These are phyloP conservation scores for Articulospora tetracladia DNA, from an alignment of 495 filamentous ascomycete genomes.

Conservation along the genomic window DNA sequence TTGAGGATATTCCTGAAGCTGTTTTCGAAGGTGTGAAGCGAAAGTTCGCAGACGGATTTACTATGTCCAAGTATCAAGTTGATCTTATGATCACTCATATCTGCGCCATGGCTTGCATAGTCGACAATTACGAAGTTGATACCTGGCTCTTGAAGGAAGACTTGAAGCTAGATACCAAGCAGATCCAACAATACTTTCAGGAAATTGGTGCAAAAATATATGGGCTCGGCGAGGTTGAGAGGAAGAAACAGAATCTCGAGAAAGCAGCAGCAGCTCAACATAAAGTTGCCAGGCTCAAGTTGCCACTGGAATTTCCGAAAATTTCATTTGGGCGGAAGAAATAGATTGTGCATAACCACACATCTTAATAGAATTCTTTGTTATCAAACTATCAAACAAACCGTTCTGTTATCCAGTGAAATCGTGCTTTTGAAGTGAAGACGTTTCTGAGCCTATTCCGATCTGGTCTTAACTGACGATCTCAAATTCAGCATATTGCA, in stretches of 20 bases:
- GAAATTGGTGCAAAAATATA: conserved; percentile 74
- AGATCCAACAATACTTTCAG: conserved; percentile 64
- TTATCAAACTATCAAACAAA: too few relatives aligned
- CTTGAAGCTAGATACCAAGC: conserved; percentile 65
- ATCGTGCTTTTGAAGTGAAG: too few relatives aligned
- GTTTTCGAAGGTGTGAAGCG: conserved; percentile 65
- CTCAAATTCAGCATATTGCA: too few relatives aligned
- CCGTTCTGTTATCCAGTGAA: too few relatives aligned
- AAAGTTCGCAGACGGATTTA: conserved; percentile 61
- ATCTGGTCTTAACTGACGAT: too few relatives aligned
- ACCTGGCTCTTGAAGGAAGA: conserved; percentile 73
- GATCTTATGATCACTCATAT: conserved; percentile 66
- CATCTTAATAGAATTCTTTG: too few relatives aligned
- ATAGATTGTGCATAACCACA: too few relatives aligned
- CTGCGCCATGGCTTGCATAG: conserved; percentile 61
- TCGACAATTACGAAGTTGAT: conserved; percentile 78
- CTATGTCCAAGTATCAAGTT: conserved; percentile 57
- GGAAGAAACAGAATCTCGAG: conserved; percentile 41
- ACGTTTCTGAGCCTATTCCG: too few relatives aligned
- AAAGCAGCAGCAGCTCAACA: conserved; percentile 59
- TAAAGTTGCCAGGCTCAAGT: conserved; percentile 61
- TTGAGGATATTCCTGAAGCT: conserved; percentile 51
- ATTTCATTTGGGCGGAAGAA: conserved; percentile 13
- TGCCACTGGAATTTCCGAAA: conserved; percentile 84
- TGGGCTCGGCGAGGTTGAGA: conserved; percentile 44